Evolutionary conservation across 148 eudicot species (phyloP).

Genomic region (Polygonum aviculare): DNA sequence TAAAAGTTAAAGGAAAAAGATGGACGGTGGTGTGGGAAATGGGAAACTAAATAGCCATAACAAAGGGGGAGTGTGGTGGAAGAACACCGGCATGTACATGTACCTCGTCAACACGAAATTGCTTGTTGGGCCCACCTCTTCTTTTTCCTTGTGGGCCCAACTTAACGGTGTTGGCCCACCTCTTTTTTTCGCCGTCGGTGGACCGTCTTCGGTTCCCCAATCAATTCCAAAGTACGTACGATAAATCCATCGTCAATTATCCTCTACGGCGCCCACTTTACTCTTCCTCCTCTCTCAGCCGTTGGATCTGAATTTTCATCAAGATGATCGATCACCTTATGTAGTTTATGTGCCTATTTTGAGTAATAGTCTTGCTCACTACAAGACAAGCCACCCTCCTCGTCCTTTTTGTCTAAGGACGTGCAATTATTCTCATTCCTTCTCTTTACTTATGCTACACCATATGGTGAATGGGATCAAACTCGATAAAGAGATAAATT

Average conservation of each 20-base stretch:
- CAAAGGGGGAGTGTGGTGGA: neutral
- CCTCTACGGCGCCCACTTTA: neutral
- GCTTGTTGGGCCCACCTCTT: neutral
- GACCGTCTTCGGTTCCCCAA: neutral
- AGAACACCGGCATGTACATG: neutral
- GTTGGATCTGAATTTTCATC: neutral
- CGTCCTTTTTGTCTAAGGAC: neutral
- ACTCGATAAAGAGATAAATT: too few relatives aligned
- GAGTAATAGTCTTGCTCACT: neutral
- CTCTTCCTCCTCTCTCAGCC: neutral
- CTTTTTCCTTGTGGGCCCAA: neutral
- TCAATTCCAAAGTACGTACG: neutral
- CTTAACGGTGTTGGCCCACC: neutral
- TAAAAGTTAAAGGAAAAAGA: neutral
- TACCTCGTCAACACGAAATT: slow-evolving; percentile 2
- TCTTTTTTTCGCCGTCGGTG: neutral
- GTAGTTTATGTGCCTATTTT: neutral
- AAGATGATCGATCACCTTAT: neutral
- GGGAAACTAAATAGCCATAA: neutral
- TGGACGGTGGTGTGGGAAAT: slow-evolving; percentile 1
- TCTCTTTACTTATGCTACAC: too few relatives aligned
- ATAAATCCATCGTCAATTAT: neutral
- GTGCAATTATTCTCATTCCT: neutral
- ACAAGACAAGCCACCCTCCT: neutral
- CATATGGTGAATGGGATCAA: too few relatives aligned